Percentiles rank a stretch among this genome's conserved stretches.
Evolutionary conservation across 2,329 filamentous ascomycete genomes (phyloP).

Genomic region (Penicillium occitanis): DNA sequence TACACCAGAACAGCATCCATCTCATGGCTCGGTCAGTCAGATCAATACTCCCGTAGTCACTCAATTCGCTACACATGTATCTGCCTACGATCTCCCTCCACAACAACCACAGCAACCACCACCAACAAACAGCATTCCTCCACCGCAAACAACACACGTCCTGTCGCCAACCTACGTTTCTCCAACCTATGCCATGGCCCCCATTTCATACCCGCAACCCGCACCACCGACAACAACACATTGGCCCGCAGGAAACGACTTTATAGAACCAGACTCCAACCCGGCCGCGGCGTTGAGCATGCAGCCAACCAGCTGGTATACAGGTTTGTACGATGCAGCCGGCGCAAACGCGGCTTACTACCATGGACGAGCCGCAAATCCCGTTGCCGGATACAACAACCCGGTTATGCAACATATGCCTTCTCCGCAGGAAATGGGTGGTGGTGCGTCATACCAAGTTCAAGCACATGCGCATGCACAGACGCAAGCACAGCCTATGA

Average conservation of each 20-base stretch:
- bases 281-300: conserved; percentile 25
- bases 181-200: conserved; percentile 15
- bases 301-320: conserved; percentile 17
- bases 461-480: conserved; percentile 14
- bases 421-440: conserved; percentile 24
- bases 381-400: conserved; percentile 24
- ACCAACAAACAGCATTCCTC: conserved; percentile 3
- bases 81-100: conserved; percentile 29
- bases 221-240: conserved; percentile 27
- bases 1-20: conserved; percentile 11
- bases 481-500: conserved; percentile 5
- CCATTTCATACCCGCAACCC: conserved; percentile 21
- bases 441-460: conserved; percentile 25
- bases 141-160: conserved; percentile 13
- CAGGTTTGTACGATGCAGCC: conserved; percentile 10
- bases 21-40: conserved; percentile 7
- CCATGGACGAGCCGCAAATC: conserved; percentile 27
- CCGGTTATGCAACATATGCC: conserved; percentile 30
- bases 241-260: conserved; percentile 28
- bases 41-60: conserved; percentile 26
- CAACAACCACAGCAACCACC: conserved; percentile 26
- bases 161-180: conserved; percentile 16
- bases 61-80: conserved; percentile 25
- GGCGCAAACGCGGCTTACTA: conserved; percentile 27
- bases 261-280: conserved; percentile 27